A percentile compares a stretch with the other conserved stretches of the same genome.
Conservation (phyloP, 257 asterid species). For the Galeopsis tetrahit region DNA sequence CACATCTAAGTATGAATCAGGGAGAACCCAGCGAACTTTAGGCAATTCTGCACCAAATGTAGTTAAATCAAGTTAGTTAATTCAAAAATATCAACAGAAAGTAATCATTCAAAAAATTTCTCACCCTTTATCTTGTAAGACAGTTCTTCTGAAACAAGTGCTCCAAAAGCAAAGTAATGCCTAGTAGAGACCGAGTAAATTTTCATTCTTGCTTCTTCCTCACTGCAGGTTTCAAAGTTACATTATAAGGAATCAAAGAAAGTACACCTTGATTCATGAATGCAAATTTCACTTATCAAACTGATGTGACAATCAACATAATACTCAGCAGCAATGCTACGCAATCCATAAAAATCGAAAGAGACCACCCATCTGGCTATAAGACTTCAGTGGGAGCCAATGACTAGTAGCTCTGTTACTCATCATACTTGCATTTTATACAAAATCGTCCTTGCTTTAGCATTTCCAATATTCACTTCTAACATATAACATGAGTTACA, state of each 20-base stretch:
- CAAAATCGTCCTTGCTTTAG: background rate
- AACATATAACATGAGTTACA: background rate
- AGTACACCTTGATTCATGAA: background rate
- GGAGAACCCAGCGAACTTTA: slow-evolving; percentile 91
- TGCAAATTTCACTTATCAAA: slow-evolving; percentile 6
- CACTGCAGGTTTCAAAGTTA: slow-evolving; percentile 46
- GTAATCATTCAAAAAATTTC: background rate
- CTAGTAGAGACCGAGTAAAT: slow-evolving; percentile 85
- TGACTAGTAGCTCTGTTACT: slow-evolving; percentile 3
- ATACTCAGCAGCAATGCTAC: background rate
- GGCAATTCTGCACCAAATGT: slow-evolving; percentile 63
- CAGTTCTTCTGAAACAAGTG: slow-evolving; percentile 86
- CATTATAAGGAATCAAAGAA: background rate
- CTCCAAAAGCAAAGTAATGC: slow-evolving; percentile 96
- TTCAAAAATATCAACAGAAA: background rate
- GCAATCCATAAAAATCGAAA: background rate
- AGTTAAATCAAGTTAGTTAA: slow-evolving; percentile 17
- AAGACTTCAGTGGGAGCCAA: background rate
- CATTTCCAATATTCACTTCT: slow-evolving; percentile 19
- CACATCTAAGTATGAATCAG: slow-evolving; percentile 95
- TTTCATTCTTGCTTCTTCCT: slow-evolving; percentile 94
- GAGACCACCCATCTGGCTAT: background rate
- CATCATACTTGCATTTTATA: background rate
- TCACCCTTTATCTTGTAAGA: slow-evolving; percentile 84
- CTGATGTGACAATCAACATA: background rate